Evolutionary conservation across 2,329 filamentous ascomycete genomes (phyloP).

Genomic region (Xylaria sp.): DNA sequence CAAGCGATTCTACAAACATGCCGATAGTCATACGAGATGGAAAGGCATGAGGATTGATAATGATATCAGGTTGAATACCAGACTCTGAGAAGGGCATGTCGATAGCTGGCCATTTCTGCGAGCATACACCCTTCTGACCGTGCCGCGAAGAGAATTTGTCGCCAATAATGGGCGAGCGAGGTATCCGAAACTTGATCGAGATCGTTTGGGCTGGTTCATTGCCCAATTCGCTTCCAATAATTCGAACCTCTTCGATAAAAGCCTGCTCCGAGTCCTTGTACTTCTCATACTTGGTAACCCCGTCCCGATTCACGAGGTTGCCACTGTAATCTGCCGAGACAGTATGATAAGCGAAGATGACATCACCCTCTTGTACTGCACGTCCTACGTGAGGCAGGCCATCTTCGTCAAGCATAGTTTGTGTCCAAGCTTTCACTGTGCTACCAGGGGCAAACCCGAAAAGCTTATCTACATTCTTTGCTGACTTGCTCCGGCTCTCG

Average conservation of each 20-base stretch:
- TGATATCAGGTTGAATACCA: slow-evolving; percentile 95
- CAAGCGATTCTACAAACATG: slow-evolving; percentile 98
- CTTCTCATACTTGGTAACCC: slow-evolving; percentile 85
- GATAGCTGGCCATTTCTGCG: slow-evolving; percentile 91
- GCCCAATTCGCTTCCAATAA: slow-evolving; percentile 87
- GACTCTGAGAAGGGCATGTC: slow-evolving; percentile 98
- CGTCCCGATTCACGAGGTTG: slow-evolving; percentile 85
- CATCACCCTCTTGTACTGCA: slow-evolving; percentile 81
- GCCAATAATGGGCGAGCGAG: slow-evolving; percentile 90
- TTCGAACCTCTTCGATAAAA: slow-evolving; percentile 90
- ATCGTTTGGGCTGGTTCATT: slow-evolving; percentile 86
- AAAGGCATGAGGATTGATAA: slow-evolving; percentile 99
- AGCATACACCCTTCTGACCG: slow-evolving; percentile 96
- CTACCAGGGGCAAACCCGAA: slow-evolving; percentile 90
- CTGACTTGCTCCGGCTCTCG: slow-evolving; percentile 73
- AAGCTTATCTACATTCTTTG: slow-evolving; percentile 78
- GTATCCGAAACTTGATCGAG: slow-evolving; percentile 92
- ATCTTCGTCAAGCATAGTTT: slow-evolving; percentile 83
- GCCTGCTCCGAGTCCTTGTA: slow-evolving; percentile 93
- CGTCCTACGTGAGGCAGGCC: slow-evolving; percentile 85
- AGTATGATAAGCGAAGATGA: slow-evolving; percentile 89
- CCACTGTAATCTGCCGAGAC: slow-evolving; percentile 84
- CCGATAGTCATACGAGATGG: slow-evolving; percentile 99
- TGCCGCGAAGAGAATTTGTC: slow-evolving; percentile 99
- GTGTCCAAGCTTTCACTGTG: slow-evolving; percentile 75